A percentile compares a stretch with the other conserved stretches of the same genome.
phyloP scores from a whole-genome alignment of 2,329 filamentous ascomycete species.

The Trichophyton mentagrophytes region DNA sequence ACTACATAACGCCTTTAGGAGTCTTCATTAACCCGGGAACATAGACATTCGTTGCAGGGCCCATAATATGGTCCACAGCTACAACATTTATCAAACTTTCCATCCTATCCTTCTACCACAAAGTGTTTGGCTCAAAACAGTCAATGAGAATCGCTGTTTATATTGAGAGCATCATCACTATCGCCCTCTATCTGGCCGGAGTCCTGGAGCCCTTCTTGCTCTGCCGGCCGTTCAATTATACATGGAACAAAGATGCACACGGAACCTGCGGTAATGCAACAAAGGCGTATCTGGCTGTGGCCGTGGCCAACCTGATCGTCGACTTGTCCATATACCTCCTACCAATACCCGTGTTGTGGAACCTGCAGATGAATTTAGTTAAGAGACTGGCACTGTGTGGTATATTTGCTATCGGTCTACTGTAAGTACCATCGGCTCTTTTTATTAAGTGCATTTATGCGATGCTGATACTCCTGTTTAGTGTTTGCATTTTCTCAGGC shows the following conservation, averaged over 20 bases:
- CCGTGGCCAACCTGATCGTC: background rate
- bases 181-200: background rate
- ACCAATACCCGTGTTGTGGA: slow-evolving; percentile 1
- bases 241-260: background rate
- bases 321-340: slow-evolving; percentile 3
- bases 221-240: background rate
- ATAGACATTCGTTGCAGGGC: slow-evolving; percentile 28
- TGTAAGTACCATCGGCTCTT: background rate
- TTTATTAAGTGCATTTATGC: too few relatives aligned
- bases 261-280: background rate
- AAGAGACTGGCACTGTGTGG: background rate
- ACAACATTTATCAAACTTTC: slow-evolving; percentile 31
- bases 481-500: slow-evolving; percentile 2
- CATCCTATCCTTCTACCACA: slow-evolving; percentile 33
- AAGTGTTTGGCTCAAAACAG: slow-evolving; percentile 21
- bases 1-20: background rate
- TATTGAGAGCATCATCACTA: slow-evolving; percentile 12
- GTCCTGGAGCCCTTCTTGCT: background rate
- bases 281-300: background rate
- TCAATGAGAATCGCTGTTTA: slow-evolving; percentile 20
- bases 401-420: slow-evolving; percentile 2
- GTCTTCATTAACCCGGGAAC: background rate
- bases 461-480: background rate
- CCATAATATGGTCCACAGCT: slow-evolving; percentile 26
- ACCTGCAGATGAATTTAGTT: background rate